Conservation (phyloP, 352 stramenopile genomes). For the Phytopythium vexans region DNA sequence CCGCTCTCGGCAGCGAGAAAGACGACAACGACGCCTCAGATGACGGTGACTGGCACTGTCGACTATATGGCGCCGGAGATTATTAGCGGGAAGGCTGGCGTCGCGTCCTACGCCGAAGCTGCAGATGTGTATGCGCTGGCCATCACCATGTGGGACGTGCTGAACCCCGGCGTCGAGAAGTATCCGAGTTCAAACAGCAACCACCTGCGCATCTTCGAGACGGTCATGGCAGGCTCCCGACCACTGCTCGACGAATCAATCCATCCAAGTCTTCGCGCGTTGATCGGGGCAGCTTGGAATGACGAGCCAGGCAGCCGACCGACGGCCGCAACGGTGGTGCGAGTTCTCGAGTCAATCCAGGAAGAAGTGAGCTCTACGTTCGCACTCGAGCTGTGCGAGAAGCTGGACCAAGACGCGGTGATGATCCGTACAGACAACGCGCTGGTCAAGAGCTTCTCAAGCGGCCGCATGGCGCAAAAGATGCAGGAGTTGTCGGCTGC, state of each 20-base stretch:
- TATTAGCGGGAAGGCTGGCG: slow-evolving; percentile 49
- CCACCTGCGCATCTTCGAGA: slow-evolving; percentile 45
- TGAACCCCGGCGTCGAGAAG: slow-evolving; percentile 45
- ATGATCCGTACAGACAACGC: slow-evolving; percentile 12
- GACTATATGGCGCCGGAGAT: slow-evolving; percentile 79
- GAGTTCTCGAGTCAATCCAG: slow-evolving; percentile 38
- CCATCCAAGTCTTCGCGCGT: slow-evolving; percentile 22
- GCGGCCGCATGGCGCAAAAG: slow-evolving; percentile 16
- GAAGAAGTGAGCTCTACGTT: slow-evolving; percentile 40
- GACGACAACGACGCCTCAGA: slow-evolving; percentile 9
- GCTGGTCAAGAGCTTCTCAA: slow-evolving; percentile 25
- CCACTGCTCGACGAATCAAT: slow-evolving; percentile 32
- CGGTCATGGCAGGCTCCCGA: slow-evolving; percentile 34
- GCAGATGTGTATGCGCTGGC: slow-evolving; percentile 69
- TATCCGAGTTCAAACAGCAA: slow-evolving; percentile 47
- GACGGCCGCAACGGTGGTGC: slow-evolving; percentile 40
- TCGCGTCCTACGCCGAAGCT: slow-evolving; percentile 50
- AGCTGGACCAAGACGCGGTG: slow-evolving; percentile 21
- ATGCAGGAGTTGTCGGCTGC: slow-evolving; percentile 48
- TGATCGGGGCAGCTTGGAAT: slow-evolving; percentile 42
- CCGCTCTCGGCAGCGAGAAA: background rate
- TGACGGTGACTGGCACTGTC: slow-evolving; percentile 64
- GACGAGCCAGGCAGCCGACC: slow-evolving; percentile 31
- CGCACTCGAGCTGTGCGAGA: slow-evolving; percentile 26
- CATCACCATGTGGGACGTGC: slow-evolving; percentile 75